A percentile compares a stretch with the other conserved stretches of the same genome.
phyloP scores from a whole-genome alignment of 495 filamentous ascomycete genomes.

The Penicillium mononematosum region DNA sequence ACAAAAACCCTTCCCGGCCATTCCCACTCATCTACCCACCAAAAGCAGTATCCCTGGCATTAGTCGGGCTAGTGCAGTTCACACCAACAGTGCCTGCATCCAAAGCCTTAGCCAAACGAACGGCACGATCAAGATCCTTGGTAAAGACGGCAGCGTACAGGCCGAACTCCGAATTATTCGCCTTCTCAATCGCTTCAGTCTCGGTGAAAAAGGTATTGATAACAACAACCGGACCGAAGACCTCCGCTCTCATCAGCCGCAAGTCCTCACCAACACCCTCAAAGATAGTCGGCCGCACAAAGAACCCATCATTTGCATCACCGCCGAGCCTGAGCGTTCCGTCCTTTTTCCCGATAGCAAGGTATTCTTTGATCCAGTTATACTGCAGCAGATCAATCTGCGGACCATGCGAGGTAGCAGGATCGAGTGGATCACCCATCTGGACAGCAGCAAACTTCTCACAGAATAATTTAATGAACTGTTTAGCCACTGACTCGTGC shows the following conservation, averaged over 20 bases:
- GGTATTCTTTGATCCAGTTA: conserved; percentile 72
- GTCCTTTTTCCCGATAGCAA: conserved; percentile 71
- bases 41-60: conserved; percentile 66
- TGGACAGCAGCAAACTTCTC: conserved; percentile 63
- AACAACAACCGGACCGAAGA: conserved; percentile 86
- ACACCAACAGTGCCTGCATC: conserved; percentile 74
- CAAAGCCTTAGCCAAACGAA: conserved; percentile 33
- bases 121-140: conserved; percentile 60
- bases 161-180: conserved; percentile 82
- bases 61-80: conserved; percentile 67
- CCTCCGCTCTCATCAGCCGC: conserved; percentile 65
- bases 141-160: conserved; percentile 82
- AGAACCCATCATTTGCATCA: conserved; percentile 58
- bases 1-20: conserved; percentile 58
- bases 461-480: conserved; percentile 71
- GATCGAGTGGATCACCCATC: conserved; percentile 73
- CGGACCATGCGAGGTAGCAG: conserved; percentile 64
- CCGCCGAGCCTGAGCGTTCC: conserved; percentile 72
- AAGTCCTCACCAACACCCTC: conserved; percentile 63
- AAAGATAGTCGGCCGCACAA: conserved; percentile 71
- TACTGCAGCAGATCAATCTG: conserved; percentile 83
- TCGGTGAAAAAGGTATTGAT: conserved; percentile 79
- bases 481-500: conserved; percentile 74
- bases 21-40: conserved; percentile 92
- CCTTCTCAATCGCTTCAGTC: conserved; percentile 72